A percentile compares a stretch with the other conserved stretches of the same genome.
These are phyloP conservation scores for Seiridium unicorne DNA, from an alignment of 2,329 filamentous ascomycete species.

Conservation along the genomic window DNA sequence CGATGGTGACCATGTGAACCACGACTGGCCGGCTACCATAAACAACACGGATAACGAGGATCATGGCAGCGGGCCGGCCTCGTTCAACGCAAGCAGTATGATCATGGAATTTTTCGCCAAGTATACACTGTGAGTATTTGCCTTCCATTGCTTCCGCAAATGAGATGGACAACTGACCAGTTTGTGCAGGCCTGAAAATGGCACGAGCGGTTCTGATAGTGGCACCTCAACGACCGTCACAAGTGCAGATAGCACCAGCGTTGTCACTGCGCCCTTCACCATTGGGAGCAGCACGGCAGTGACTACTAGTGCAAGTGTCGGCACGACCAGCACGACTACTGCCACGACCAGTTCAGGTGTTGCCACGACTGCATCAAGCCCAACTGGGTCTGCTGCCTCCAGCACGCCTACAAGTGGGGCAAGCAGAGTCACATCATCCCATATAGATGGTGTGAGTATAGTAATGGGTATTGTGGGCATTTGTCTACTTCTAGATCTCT, in stretches of 20 bases:
- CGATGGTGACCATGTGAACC: constrained; percentile 22
- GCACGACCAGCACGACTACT: neutral
- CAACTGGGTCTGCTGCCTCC: too few relatives aligned
- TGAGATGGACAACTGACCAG: neutral
- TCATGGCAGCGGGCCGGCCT: constrained; percentile 13
- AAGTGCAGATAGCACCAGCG: neutral
- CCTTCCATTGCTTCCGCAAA: neutral
- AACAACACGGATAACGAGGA: constrained; percentile 19
- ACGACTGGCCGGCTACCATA: constrained; percentile 23
- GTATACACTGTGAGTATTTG: constrained; percentile 9
- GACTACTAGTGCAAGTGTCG: neutral
- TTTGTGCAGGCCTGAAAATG: neutral
- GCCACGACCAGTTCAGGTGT: neutral
- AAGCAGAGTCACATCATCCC: too few relatives aligned
- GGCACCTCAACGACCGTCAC: neutral
- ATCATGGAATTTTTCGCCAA: constrained; percentile 24
- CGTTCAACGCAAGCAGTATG: constrained; percentile 21
- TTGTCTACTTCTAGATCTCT: too few relatives aligned
- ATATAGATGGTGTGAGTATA: too few relatives aligned
- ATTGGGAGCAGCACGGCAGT: neutral
- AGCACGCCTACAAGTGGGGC: too few relatives aligned
- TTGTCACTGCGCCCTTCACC: neutral
- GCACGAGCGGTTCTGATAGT: neutral
- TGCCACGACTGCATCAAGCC: neutral
- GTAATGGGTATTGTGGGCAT: too few relatives aligned